Evolutionary conservation across 2,329 filamentous ascomycete genomes (phyloP).

Genomic region (Penicillium oxalicum): DNA sequence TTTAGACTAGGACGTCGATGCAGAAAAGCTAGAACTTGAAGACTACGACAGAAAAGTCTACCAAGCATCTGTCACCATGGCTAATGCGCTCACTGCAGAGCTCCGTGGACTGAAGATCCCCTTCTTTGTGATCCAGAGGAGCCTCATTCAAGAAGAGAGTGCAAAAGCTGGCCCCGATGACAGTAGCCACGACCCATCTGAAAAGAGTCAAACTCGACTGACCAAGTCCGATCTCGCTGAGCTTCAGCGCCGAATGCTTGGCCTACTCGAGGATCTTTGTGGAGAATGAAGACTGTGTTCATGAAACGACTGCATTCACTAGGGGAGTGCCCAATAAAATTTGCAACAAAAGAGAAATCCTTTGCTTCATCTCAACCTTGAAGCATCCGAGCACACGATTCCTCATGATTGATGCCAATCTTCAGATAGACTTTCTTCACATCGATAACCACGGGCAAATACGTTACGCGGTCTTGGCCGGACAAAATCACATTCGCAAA

Average conservation of each 20-base stretch:
- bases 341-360: too few relatives aligned
- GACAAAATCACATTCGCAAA: too few relatives aligned
- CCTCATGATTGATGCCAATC: not conserved
- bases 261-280: slow-evolving; percentile 48
- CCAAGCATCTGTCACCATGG: slow-evolving; percentile 54
- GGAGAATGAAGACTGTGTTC: slow-evolving; percentile 23
- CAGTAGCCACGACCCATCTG: not conserved
- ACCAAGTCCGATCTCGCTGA: slow-evolving; percentile 38
- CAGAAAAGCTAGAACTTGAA: slow-evolving; percentile 50
- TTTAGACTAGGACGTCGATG: slow-evolving; percentile 37
- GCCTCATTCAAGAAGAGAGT: slow-evolving; percentile 33
- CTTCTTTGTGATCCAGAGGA: slow-evolving; percentile 51
- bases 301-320: not conserved
- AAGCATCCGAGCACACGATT: not conserved
- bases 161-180: not conserved
- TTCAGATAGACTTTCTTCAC: not conserved
- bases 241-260: slow-evolving; percentile 46
- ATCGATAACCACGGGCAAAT: not conserved
- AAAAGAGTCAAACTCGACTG: slow-evolving; percentile 21
- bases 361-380: too few relatives aligned
- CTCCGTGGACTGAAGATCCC: slow-evolving; percentile 55
- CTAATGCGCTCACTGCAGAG: slow-evolving; percentile 50
- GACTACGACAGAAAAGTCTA: slow-evolving; percentile 60
- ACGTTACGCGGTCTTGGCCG: too few relatives aligned
- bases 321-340: not conserved